A percentile compares a stretch with the other conserved stretches of the same genome.
Conservation (phyloP, 1,284 basidiomycete species). For the Thecaphora thlaspeos region DNA sequence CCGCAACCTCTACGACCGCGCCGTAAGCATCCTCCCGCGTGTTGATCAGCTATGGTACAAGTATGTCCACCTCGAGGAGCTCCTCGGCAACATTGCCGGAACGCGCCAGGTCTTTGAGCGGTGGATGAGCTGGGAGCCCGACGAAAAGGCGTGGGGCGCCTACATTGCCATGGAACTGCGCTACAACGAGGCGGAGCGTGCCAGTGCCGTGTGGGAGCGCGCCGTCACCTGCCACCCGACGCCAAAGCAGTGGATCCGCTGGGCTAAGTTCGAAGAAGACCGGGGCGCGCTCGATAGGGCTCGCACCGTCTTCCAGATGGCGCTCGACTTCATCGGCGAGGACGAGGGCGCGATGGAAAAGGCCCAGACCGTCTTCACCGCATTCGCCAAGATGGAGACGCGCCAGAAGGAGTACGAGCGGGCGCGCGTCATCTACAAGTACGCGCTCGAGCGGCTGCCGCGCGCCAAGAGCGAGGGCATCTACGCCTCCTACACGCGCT, state of each 20-base stretch:
- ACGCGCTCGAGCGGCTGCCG: conserved; percentile 85
- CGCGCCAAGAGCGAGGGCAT: conserved; percentile 81
- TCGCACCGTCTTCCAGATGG: conserved; percentile 92
- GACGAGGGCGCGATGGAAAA: conserved; percentile 96
- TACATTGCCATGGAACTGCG: no score
- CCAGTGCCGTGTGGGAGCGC: no score
- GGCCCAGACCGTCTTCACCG: conserved; percentile 90
- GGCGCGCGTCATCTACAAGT: conserved; percentile 95
- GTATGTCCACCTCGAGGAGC: no score
- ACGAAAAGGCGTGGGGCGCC: no score
- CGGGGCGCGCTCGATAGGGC: conserved; percentile 76
- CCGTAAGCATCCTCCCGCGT: no score
- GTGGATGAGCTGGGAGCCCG: no score
- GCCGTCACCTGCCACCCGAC: conserved; percentile 86
- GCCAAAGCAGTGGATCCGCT: conserved; percentile 93
- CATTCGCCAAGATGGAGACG: conserved; percentile 98
- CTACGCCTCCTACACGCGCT: conserved; percentile 89
- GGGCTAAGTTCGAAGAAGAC: conserved; percentile 95
- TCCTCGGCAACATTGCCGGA: no score
- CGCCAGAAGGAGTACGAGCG: conserved; percentile 93
- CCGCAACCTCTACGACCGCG: no score
- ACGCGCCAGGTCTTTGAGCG: no score
- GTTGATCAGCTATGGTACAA: no score
- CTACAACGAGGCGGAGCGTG: no score
- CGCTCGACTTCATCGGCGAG: conserved; percentile 94